Evolutionary conservation across 2,329 filamentous ascomycete species (phyloP), one percentile per base, ranked within the genome.

Genomic region (Cladophialophora immunda): DNA sequence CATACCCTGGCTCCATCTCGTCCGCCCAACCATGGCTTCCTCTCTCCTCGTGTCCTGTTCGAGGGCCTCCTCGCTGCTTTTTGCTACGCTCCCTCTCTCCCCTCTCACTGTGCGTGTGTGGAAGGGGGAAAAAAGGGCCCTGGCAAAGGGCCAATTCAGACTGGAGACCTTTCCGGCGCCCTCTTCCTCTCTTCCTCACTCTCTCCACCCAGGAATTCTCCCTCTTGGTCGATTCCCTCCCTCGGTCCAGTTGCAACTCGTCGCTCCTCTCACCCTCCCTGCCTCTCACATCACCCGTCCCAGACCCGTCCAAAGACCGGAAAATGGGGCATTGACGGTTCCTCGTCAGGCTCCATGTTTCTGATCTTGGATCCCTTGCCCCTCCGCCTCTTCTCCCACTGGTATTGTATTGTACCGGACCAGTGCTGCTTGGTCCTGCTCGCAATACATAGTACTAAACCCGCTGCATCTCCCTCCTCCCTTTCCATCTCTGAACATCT

Each of bases 331-430:
- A 63, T 55, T 56, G 54, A 58, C 45, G 29, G 38, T 64, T 59
- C 58, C 38, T 60, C 27, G 29, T 67, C 60, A 59, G 64, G 64
- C 62, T 66, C 60, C 67, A 62, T 62, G 61, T 65, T 62, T 65
- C 65, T 67, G 58, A 58, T 67, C 58, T 64, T 69, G 61, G 45
- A 53, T 54, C 45, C 47, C 62, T 54, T 54, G 50, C 45, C 50
- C 54, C 59, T 62, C 54, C 61, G 60, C 64, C 52, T 52, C 34
- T 56, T 59, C 45, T n/a, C 57, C 30, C 29, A 29, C 54, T 59
- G 64, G 69, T 70, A 70, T 56, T 50, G 67, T 70, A 69, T 62
- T 59, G 69, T 70, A 69, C 67, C 52, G 13, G 62, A 52, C 29
- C 32, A 36, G 52, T 30, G 19, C 22, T 38, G 47, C 58, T 56